Conservation (phyloP, 2,329 filamentous ascomycete genomes). For the Penicillium olsonii region DNA sequence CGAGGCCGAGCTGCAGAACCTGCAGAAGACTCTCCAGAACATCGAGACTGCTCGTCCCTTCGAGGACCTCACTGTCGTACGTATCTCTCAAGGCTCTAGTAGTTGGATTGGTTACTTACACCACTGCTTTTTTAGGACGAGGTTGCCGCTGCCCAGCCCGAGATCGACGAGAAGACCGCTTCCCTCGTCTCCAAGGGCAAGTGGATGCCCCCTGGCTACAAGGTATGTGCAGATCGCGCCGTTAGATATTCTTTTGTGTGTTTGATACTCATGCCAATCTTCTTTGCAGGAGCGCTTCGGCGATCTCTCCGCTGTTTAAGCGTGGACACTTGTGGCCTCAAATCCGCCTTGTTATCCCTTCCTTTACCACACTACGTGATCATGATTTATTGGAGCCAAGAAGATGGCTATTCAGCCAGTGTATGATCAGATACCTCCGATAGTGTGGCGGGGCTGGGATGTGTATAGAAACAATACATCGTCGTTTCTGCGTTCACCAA, state of each 20-base stretch:
- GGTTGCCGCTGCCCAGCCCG: conserved; percentile 87
- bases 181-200: conserved; percentile 96
- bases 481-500: conserved; percentile 29
- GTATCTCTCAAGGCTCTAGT: conserved; percentile 36
- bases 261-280: conserved; percentile 15
- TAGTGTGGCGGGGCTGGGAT: conserved; percentile 36
- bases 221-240: conserved; percentile 62
- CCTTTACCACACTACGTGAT: conserved; percentile 32
- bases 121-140: conserved; percentile 67
- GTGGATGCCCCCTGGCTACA: conserved; percentile 98
- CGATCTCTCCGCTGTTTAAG: conserved; percentile 92
- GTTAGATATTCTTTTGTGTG: not conserved
- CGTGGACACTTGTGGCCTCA: conserved; percentile 28
- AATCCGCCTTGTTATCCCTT: conserved; percentile 34
- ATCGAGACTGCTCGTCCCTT: conserved; percentile 95
- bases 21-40: conserved; percentile 93
- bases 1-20: conserved; percentile 88
- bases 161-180: conserved; percentile 95
- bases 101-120: conserved; percentile 13
- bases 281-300: conserved; percentile 89
- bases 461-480: conserved; percentile 46
- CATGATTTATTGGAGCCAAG: conserved; percentile 33
- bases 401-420: conserved; percentile 22
- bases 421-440: conserved; percentile 24
- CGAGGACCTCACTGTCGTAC: conserved; percentile 94